These are phyloP conservation scores for Penicillium diatomitis DNA, from an alignment of 495 filamentous ascomycete genomes.

Conservation along the genomic window DNA sequence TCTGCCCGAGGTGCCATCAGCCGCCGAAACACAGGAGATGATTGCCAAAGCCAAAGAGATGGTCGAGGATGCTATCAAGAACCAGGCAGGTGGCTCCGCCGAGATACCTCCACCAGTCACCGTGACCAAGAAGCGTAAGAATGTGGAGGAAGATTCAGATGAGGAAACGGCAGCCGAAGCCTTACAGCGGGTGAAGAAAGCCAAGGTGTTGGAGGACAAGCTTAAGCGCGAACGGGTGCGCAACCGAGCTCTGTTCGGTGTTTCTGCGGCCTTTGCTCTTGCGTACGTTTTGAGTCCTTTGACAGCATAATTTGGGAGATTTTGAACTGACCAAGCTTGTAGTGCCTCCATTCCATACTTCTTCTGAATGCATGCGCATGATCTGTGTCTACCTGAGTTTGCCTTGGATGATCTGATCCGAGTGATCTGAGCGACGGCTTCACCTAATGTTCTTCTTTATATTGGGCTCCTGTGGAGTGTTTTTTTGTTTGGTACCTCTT, in stretches of 20 bases:
- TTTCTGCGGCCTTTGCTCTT: slow-evolving; percentile 75
- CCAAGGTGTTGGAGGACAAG: slow-evolving; percentile 63
- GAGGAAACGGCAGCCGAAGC: slow-evolving; percentile 43
- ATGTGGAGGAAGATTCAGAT: slow-evolving; percentile 55
- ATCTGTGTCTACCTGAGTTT: not conserved
- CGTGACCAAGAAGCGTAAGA: slow-evolving; percentile 66
- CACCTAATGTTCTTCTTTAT: too few relatives aligned
- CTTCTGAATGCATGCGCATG: slow-evolving; percentile 17
- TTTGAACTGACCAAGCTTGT: slow-evolving; percentile 13
- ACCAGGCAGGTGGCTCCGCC: slow-evolving; percentile 32
- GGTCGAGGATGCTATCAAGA: slow-evolving; percentile 69
- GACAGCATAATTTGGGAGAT: not conserved
- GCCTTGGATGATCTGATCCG: not conserved
- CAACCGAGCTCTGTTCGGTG: slow-evolving; percentile 72
- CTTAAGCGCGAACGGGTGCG: slow-evolving; percentile 74
- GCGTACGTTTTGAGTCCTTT: slow-evolving; percentile 55
- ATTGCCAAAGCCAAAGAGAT: slow-evolving; percentile 80
- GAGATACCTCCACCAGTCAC: slow-evolving; percentile 36
- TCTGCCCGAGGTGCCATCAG: slow-evolving; percentile 57
- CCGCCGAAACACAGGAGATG: slow-evolving; percentile 69
- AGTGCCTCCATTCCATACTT: slow-evolving; percentile 42
- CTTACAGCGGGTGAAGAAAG: slow-evolving; percentile 57
- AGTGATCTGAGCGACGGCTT: not conserved
- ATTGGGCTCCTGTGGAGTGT: too few relatives aligned
- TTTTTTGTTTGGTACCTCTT: too few relatives aligned